Base-by-base conservation (phyloP, 2,329 filamentous ascomycete species). In the Fulvia fulva region DNA sequence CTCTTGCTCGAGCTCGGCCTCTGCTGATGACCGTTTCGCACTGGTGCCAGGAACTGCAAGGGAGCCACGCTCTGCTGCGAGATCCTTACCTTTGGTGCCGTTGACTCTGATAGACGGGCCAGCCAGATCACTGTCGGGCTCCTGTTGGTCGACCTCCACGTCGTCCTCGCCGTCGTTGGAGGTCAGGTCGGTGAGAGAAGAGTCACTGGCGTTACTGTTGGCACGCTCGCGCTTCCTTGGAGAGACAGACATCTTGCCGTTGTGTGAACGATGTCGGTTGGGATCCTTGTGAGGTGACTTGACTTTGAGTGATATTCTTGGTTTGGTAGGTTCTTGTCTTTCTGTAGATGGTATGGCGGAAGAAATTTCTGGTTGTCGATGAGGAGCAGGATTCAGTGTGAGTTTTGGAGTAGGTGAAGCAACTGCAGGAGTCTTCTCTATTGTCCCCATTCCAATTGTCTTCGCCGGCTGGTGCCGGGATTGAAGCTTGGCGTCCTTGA, bases 141-240 rank as follows among this genome's bases (percentile, higher is more conserved):
- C 52, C n/a, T 53, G 47, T 46, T 63, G 54, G 44, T 65, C 64
- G 41, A 62, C 41, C 11, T 67, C 66, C 61, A 67, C 63, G 7
- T 64, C 64, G 49, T 63, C 64, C 21, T 70, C 67, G 50, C 61
- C 64, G 51, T 69, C 71, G 41, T 69, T 65, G 7, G 68, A 70
- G 22, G 69, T 71, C 19, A 73, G 73, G 74, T 67, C 65, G 7
- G 70, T 71, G 57, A 72, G 68, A 9, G 70, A 72, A 23, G 66
- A 67, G 52, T 71, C 68, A 56, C 67, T 70, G 21, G 56, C 60
- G 43, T 60, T 56, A 51, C 63, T 65, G 46, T 61, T 63, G 19
- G 62, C 47, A 44, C 67, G 63, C 37, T 41, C 47, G 44, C 67
- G 47, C 56, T 64, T 63, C 50, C 68, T 66, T 21, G 67, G 67